Evolutionary conservation across 2,329 filamentous ascomycete genomes (phyloP).

Genomic region (Zasmidium angulare): DNA sequence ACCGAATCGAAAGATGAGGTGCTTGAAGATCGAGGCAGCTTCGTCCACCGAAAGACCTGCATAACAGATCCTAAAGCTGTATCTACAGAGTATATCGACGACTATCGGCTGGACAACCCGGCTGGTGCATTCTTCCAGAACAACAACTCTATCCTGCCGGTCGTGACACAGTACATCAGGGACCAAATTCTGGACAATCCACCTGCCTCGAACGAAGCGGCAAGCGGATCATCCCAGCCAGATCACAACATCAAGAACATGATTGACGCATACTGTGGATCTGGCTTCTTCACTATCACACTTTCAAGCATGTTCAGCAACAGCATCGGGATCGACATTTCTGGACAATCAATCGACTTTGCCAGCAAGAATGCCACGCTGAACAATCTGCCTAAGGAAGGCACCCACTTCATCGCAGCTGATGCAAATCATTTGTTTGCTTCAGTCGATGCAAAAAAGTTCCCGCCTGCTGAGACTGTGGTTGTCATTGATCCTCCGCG

Average conservation of each 20-base stretch:
- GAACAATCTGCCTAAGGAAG: slow-evolving; percentile 67
- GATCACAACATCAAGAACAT: slow-evolving; percentile 69
- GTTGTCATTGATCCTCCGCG: slow-evolving; percentile 96
- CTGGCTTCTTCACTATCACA: slow-evolving; percentile 94
- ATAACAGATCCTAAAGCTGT: slow-evolving; percentile 81
- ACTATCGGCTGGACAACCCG: slow-evolving; percentile 83
- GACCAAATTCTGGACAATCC: slow-evolving; percentile 62
- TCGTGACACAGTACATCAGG: slow-evolving; percentile 84
- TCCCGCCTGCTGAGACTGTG: slow-evolving; percentile 76
- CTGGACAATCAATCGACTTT: slow-evolving; percentile 71
- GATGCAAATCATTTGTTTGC: slow-evolving; percentile 84
- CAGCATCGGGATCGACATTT: slow-evolving; percentile 88
- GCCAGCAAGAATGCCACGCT: slow-evolving; percentile 75
- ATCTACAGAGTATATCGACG: slow-evolving; percentile 83
- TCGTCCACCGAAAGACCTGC: slow-evolving; percentile 81
- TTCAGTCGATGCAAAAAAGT: slow-evolving; percentile 57
- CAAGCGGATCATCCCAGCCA: neutral
- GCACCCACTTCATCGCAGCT: slow-evolving; percentile 82
- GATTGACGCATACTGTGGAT: slow-evolving; percentile 96
- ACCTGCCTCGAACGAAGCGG: slow-evolving; percentile 22
- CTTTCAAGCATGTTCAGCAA: slow-evolving; percentile 77
- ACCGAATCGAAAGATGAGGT: slow-evolving; percentile 44
- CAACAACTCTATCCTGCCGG: slow-evolving; percentile 94
- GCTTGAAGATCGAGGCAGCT: slow-evolving; percentile 56
- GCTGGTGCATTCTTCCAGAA: slow-evolving; percentile 98